These are phyloP conservation scores for Rhodotorula sp. DNA, from an alignment of 1,284 basidiomycete genomes.

Conservation along the genomic window DNA sequence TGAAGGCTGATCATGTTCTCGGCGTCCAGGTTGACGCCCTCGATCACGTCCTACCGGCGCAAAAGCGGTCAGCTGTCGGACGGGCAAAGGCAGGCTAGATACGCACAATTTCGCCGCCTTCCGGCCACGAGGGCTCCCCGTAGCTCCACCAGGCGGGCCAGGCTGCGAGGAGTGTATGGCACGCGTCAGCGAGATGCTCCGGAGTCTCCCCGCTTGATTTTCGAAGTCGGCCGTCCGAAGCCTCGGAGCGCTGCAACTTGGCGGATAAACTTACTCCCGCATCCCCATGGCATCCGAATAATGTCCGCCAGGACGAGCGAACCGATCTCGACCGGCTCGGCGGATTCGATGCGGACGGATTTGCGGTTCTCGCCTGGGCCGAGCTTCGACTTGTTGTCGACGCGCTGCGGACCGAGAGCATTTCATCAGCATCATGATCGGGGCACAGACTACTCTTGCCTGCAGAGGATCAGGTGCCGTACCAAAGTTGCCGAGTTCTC, in stretches of 20 bases:
- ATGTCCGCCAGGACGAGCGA: slow-evolving; percentile 11
- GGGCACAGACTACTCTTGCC: too few relatives aligned
- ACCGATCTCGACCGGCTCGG: slow-evolving; percentile 3
- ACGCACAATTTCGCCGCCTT: slow-evolving; percentile 14
- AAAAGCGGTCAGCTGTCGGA: too few relatives aligned
- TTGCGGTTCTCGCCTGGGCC: slow-evolving; percentile 11
- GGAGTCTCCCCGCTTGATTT: too few relatives aligned
- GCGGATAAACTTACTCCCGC: neutral
- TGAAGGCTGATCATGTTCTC: slow-evolving; percentile 19
- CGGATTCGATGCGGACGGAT: slow-evolving; percentile 14
- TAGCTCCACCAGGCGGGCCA: slow-evolving; percentile 8
- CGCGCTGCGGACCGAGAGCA: neutral
- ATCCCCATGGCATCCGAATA: slow-evolving; percentile 8
- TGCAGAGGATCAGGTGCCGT: too few relatives aligned
- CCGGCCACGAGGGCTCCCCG: slow-evolving; percentile 3
- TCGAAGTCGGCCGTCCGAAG: too few relatives aligned
- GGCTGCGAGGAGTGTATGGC: neutral
- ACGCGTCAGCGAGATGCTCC: too few relatives aligned
- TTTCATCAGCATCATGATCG: too few relatives aligned
- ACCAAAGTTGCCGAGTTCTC: neutral
- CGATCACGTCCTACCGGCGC: slow-evolving; percentile 17
- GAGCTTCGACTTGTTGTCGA: slow-evolving; percentile 23
- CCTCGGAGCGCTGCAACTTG: too few relatives aligned
- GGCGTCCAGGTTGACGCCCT: slow-evolving; percentile 15
- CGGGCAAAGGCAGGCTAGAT: neutral